A percentile compares a stretch with the other conserved stretches of the same genome.
These are phyloP conservation scores for Tulasnella sp. DNA, from an alignment of 768 basidiomycete species.

Conservation along the genomic window DNA sequence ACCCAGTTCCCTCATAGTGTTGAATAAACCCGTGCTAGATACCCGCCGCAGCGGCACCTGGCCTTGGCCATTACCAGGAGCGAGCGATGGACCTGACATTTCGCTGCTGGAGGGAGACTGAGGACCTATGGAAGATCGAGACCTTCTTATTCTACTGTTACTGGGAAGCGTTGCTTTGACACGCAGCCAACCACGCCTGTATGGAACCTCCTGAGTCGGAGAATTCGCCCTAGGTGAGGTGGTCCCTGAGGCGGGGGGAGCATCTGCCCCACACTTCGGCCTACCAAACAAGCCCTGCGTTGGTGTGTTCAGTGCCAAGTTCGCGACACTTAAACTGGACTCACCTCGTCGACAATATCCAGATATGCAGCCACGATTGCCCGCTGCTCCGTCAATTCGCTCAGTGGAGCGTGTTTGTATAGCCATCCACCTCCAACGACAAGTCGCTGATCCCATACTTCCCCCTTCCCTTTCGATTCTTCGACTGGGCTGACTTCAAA, in stretches of 20 bases:
- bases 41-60: not conserved
- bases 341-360: slow-evolving; percentile 62
- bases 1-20: not conserved
- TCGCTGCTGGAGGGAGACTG: slow-evolving; percentile 4
- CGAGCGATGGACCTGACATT: not conserved
- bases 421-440: slow-evolving; percentile 75
- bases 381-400: slow-evolving; percentile 45
- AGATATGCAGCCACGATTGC: slow-evolving; percentile 47
- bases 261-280: slow-evolving; percentile 28
- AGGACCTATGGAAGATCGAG: slow-evolving; percentile 3
- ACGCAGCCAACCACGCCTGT: slow-evolving; percentile 23
- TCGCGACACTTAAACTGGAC: not conserved
- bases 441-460: slow-evolving; percentile 70
- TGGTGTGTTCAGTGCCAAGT: not conserved
- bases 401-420: slow-evolving; percentile 52
- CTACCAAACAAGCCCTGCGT: slow-evolving; percentile 42
- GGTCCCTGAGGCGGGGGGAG: not conserved
- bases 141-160: not conserved
- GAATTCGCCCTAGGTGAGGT: not conserved
- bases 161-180: slow-evolving; percentile 32
- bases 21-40: not conserved
- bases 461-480: slow-evolving; percentile 43
- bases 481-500: slow-evolving; percentile 36
- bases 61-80: not conserved
- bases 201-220: slow-evolving; percentile 26